phyloP scores from a whole-genome alignment of 2,329 filamentous ascomycete genomes.

The Ceratocystis alfenasii region DNA sequence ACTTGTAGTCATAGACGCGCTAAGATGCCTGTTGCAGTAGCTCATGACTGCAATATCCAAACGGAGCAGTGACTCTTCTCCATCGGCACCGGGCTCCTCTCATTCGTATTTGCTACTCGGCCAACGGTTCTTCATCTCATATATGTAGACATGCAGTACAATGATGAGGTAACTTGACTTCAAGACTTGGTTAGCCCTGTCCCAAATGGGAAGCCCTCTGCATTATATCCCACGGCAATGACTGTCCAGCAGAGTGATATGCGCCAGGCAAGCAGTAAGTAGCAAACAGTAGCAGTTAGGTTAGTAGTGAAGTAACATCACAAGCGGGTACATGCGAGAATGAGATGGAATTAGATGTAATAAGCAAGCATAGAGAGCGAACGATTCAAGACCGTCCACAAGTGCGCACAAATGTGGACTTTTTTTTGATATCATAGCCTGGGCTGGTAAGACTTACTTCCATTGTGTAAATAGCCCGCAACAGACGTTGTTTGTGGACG shows the following conservation, averaged over 20 bases:
- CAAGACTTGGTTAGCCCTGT: background rate
- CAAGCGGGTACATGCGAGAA: background rate
- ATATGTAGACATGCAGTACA: background rate
- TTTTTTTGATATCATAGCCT: background rate
- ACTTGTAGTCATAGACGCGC: background rate
- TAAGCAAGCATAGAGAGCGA: background rate
- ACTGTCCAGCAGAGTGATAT: background rate
- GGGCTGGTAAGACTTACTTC: constrained; percentile 1
- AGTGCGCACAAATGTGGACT: background rate
- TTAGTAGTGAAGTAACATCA: background rate
- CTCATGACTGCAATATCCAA: background rate
- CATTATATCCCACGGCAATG: background rate
- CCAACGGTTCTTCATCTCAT: background rate
- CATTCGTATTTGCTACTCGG: background rate
- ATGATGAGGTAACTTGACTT: background rate
- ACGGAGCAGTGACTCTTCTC: background rate
- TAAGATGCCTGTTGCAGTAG: background rate
- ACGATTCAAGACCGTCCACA: background rate
- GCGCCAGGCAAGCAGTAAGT: background rate
- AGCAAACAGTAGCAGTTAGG: background rate
- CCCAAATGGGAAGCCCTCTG: background rate
- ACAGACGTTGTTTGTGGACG: background rate
- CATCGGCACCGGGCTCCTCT: background rate
- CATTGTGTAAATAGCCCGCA: background rate
- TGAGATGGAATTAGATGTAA: background rate